Conservation (phyloP, 2,329 filamentous ascomycete species). For the Cytospora paraplurivora region DNA sequence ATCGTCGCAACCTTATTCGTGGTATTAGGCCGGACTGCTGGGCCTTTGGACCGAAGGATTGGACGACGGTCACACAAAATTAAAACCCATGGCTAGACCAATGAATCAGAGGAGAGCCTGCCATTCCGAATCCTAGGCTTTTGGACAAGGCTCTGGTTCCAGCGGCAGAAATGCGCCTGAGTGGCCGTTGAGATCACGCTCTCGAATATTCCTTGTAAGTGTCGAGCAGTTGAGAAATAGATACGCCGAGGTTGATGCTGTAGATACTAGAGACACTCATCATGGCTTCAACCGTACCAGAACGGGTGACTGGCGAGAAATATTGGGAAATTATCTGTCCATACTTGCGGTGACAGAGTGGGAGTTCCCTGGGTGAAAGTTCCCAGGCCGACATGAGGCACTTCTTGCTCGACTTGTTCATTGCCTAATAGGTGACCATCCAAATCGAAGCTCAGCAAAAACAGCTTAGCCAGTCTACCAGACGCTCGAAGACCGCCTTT, state of each 20-base stretch:
- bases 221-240: constrained; percentile 67
- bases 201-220: constrained; percentile 66
- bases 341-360: too few relatives aligned
- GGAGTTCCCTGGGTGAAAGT: too few relatives aligned
- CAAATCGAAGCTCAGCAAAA: too few relatives aligned
- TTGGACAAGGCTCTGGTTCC: constrained; percentile 55
- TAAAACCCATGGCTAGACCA: constrained; percentile 58
- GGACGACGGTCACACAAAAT: constrained; percentile 70
- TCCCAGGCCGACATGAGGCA: too few relatives aligned
- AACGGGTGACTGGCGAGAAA: constrained; percentile 67
- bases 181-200: constrained; percentile 66
- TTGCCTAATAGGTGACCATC: too few relatives aligned
- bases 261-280: constrained; percentile 66
- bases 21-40: constrained; percentile 63
- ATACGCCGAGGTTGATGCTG: constrained; percentile 67
- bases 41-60: constrained; percentile 48
- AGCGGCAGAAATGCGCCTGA: constrained; percentile 55
- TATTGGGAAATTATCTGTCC: constrained; percentile 37
- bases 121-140: constrained; percentile 42
- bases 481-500: too few relatives aligned
- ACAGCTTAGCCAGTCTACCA: too few relatives aligned
- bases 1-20: constrained; percentile 48
- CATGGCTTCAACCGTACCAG: constrained; percentile 71
- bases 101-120: constrained; percentile 68
- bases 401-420: too few relatives aligned